Evolutionary conservation across 257 asterid species (phyloP), one percentile per base, ranked within the genome.

Genomic region (Fraxinus pennsylvanica): DNA sequence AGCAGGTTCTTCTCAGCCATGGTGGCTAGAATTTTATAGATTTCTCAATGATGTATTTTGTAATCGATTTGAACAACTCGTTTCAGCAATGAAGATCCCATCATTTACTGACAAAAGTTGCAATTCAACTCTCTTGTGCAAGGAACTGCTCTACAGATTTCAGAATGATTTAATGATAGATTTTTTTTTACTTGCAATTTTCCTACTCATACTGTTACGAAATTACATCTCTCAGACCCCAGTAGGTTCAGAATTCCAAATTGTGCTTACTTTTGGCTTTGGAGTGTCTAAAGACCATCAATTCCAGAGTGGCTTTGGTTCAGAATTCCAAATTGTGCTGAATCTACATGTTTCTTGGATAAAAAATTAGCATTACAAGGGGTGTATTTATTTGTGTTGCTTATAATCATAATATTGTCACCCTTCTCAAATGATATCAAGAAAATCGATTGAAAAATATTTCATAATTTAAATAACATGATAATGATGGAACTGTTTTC

Each of bases 381-480:
- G 45, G 27, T 15, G 30, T 25, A 5, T 29, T 17, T 19, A 9
- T 29, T 76, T 21, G 4, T 54, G 65, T 45, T 68, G 39, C 52
- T 77, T 35, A 52, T 50, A 52, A 50, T 33, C 52, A 67, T 68
- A 21, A 68, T 36, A 29, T 9, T 54, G 57, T 65, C 27, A 43
- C 59, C 33, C 9, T 45, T 68, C 77, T 70, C 74, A 71, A 76
- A 73, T 25, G 65, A 65, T 12, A 73, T 12, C 72, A 17, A 54
- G 65, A 17, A 54, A 54, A 54, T 54, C 65, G 22, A 54, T n/a
- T 43, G 50, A 10, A 41, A 17, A 54, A 6, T 21, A 54, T 6
- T 19, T 19, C 27, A n/a, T 19, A 4, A 17, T 52, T 15, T 52
- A 68, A 22, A 15, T 54, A 52, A 61, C 52, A 80, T 74, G 57